phyloP scores from a whole-genome alignment of 306 rosid species.

The Trifolium dubium region DNA sequence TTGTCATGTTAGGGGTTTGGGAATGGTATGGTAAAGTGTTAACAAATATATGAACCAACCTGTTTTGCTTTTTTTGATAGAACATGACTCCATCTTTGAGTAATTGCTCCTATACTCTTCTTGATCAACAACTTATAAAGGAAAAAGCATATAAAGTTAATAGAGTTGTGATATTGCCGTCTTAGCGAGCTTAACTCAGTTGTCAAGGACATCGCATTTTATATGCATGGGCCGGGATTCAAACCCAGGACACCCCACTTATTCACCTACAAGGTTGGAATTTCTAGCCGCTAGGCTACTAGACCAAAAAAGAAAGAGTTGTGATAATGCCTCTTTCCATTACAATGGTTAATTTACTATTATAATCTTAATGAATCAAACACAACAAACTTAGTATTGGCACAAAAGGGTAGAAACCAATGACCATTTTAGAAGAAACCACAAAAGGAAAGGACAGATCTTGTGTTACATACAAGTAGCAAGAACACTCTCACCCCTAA shows the following conservation, averaged over 20 bases:
- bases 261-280: too few relatives aligned
- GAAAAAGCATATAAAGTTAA: conserved; percentile 55
- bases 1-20: conserved; percentile 41
- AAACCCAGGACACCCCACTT: too few relatives aligned
- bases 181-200: too few relatives aligned
- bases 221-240: too few relatives aligned
- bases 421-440: conserved; percentile 50
- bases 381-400: conserved; percentile 31
- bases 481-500: conserved; percentile 4
- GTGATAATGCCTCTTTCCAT: too few relatives aligned
- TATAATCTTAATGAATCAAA: too few relatives aligned
- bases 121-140: conserved; percentile 76
- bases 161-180: conserved; percentile 50
- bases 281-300: too few relatives aligned
- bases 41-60: conserved; percentile 56
- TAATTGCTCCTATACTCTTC: conserved; percentile 79
- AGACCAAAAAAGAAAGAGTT: too few relatives aligned
- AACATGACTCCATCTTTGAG: conserved; percentile 77
- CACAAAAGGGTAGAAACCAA: conserved; percentile 32
- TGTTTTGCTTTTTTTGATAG: conserved; percentile 85
- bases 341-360: too few relatives aligned
- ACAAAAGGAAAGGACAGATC: conserved; percentile 62
- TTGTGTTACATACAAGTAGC: conserved; percentile 44
- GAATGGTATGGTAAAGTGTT: conserved; percentile 69
- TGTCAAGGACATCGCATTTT: too few relatives aligned